Base-by-base conservation (phyloP, 208 protist genomes). In the Tritrichomonas musculus region DNA sequence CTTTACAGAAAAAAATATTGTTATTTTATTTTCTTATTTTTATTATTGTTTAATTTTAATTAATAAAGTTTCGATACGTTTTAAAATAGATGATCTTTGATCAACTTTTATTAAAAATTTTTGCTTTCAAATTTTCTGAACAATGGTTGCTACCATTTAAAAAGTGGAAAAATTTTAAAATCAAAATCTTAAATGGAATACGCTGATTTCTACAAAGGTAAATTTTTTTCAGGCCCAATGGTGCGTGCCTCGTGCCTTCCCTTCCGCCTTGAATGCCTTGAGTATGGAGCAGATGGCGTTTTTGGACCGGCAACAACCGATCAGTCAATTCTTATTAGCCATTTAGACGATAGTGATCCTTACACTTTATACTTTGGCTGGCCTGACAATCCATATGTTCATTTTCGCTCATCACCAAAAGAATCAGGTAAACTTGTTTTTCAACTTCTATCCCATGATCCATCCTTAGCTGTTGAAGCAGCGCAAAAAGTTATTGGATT, bases 351-450 rank as follows among this genome's bases (percentile, higher is more conserved):
- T 57, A 82, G 5, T 47, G 77, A 88, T 47, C 77, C 77, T 27
- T 60, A 57, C 27, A 57, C 77, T 1, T 20, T 88, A 27, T 88
- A 88, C 27, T 88, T 88, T 47, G 77, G 77, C 9, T 88, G 77
- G 77, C 77, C 77, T 27, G 47, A 88, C 11, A 88, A 57, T 20
- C 77, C 77, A 39, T 33, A 57, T 57, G 47, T 88, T 57, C 77
- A 88, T 57, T 88, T 88, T 27, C 41, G 57, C 39, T 53, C 77
- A 39, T 44, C 8, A 30, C 77, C 77, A 57, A 27, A 57, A 33
- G 77, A 88, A 57, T 39, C 53, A 57, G 77, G 77, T 14, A 88
- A 88, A 57, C 30, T 88, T 33, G 47, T 88, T 88, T 88, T 88
- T 17, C 77, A 88, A 39, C 33, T 88, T 39, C 5, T 88, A 13